Conservation (phyloP, 202 grass and related monocot species). For the Dendrocalamus latiflorus region DNA sequence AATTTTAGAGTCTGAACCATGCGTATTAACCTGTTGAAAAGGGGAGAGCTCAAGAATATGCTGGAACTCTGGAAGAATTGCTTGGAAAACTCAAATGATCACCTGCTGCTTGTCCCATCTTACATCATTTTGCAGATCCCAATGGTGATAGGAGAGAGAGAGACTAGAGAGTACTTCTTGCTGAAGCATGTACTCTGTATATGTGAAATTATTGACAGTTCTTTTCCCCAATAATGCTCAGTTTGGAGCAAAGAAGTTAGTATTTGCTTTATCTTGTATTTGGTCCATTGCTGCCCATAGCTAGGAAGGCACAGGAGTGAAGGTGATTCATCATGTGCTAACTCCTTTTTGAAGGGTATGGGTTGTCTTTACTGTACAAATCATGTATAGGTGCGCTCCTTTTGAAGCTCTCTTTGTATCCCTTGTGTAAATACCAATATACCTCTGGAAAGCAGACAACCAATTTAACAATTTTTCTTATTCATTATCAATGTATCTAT, state of each 20-base stretch:
- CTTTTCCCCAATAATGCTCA: constrained; percentile 8
- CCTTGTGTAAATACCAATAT: background rate
- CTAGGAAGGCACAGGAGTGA: background rate
- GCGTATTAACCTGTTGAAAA: constrained; percentile 19
- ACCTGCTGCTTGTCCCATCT: background rate
- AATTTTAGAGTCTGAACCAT: constrained; percentile 29
- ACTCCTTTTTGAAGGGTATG: background rate
- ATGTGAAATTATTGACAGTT: constrained; percentile 22
- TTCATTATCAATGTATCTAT: background rate
- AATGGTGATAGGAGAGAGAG: constrained; percentile 20
- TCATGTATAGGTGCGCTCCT: background rate
- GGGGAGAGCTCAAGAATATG: constrained; percentile 43
- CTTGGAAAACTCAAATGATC: constrained; percentile 21
- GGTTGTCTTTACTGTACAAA: background rate
- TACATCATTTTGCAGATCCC: constrained; percentile 29
- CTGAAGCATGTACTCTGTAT: constrained; percentile 3
- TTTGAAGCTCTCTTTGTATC: background rate
- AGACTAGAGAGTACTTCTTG: constrained; percentile 14
- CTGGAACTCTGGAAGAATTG: constrained; percentile 3
- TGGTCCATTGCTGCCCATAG: background rate
- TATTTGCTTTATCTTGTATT: background rate
- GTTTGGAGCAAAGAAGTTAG: background rate
- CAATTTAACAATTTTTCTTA: background rate
- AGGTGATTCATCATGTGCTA: no score
- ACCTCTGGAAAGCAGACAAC: background rate